A percentile compares a stretch with the other conserved stretches of the same genome.
These are phyloP conservation scores for Sphaerostilbella broomeana DNA, from an alignment of 2,329 filamentous ascomycete genomes.

Conservation along the genomic window DNA sequence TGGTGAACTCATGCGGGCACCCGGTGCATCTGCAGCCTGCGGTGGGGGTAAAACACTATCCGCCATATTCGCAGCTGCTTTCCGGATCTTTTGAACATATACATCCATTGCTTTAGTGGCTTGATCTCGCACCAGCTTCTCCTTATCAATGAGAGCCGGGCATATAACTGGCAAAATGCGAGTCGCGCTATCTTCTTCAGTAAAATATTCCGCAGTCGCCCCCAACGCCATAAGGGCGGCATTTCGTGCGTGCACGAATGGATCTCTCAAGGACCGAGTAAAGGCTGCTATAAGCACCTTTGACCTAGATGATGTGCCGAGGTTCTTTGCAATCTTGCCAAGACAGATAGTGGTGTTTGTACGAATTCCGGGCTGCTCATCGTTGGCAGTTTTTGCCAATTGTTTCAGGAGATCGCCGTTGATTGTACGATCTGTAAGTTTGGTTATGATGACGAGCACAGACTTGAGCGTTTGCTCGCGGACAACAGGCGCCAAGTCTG, in stretches of 20 bases:
- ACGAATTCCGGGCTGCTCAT: conserved; percentile 92
- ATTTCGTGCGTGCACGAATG: conserved; percentile 89
- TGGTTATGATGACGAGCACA: conserved; percentile 77
- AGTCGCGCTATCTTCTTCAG: conserved; percentile 79
- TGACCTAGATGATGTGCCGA: conserved; percentile 68
- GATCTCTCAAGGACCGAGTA: conserved; percentile 79
- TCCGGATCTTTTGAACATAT: conserved; percentile 76
- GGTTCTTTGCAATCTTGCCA: conserved; percentile 88
- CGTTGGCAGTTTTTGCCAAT: conserved; percentile 91
- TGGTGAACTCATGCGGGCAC: conserved; percentile 73
- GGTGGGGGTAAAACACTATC: conserved; percentile 70
- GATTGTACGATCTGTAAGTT: conserved; percentile 85
- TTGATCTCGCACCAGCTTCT: conserved; percentile 89
- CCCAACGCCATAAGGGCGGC: conserved; percentile 79
- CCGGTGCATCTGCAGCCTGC: conserved; percentile 42
- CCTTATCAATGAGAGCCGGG: conserved; percentile 83
- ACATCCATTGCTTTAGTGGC: conserved; percentile 82
- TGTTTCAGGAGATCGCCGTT: conserved; percentile 90
- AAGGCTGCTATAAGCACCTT: conserved; percentile 95
- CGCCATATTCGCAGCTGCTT: conserved; percentile 69
- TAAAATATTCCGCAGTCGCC: conserved; percentile 80
- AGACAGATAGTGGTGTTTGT: conserved; percentile 98
- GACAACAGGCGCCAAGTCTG: conserved; percentile 82
- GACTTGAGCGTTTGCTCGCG: conserved; percentile 95
- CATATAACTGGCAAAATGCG: conserved; percentile 81